Base-by-base conservation (phyloP, 768 basidiomycete species). In the Suillus luteus region DNA sequence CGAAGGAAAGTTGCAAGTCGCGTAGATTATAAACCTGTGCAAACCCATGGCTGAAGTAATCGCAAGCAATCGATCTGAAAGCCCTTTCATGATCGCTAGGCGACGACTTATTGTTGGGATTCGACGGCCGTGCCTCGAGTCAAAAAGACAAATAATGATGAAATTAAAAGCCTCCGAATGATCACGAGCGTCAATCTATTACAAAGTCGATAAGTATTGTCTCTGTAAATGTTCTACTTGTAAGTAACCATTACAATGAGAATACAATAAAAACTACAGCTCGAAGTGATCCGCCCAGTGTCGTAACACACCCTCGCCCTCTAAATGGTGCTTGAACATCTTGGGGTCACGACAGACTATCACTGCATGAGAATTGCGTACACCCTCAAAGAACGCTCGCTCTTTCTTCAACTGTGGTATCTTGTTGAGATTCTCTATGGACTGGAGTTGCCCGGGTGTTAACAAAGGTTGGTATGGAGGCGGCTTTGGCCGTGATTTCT, bases 381-480 rank as follows among this genome's bases (percentile, higher is more conserved):
- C 80, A 1, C 76, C 76, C 22, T 80, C 75, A 67, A 93, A 87
- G 70, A 85, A 92, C 22, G 84, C 89, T 22, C 84, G 73, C 67
- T 90, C 83, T 75, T 93, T 94, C 78, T 86, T 82, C 55, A 94
- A 71, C 37, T 79, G 75, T 0, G 91, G 90, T 12, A 94, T 81
- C 49, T 77, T 78, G 73, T 93, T 93, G 44, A 95, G 78, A 73
- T 79, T 82, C 7, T 75, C 75, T 6, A 84, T 84, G 40, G 90
- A 86, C 63, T 76, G 79, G 17, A 74, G 80, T 70, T 95, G 92
- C 12, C 81, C 70, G 2, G 83, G 78, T 19, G 83, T 83, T 31
- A 93, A 76, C 35, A 83, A 73, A 27, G 82, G 83, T 62, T 82
- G 81, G 44, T 72, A 76, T 15, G 68, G 65, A 2, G 69, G 59